phyloP scores from a whole-genome alignment of 2,329 filamentous ascomycete genomes.

The Dactylella cylindrospora region DNA sequence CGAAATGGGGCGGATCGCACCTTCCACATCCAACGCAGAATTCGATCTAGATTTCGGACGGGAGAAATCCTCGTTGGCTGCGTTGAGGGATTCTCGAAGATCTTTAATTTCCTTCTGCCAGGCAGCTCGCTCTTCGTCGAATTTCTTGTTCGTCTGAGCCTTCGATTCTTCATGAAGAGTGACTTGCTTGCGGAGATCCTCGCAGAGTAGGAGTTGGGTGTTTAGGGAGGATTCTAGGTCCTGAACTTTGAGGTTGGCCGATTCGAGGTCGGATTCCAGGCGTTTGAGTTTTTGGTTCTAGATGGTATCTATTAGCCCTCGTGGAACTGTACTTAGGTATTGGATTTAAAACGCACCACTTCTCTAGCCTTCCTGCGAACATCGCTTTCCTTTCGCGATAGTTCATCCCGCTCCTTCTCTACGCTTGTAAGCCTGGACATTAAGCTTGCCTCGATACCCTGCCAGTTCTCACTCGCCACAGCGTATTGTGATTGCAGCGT shows the following conservation, averaged over 20 bases:
- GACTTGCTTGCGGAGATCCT: constrained; percentile 65
- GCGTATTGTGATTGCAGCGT: constrained; percentile 94
- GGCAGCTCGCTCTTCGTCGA: constrained; percentile 67
- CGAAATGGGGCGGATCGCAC: constrained; percentile 23
- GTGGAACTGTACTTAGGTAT: background rate
- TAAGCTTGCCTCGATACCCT: constrained; percentile 86
- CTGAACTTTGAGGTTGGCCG: constrained; percentile 65
- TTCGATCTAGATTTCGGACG: constrained; percentile 35
- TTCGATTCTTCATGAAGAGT: constrained; percentile 51
- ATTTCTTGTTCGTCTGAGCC: constrained; percentile 53
- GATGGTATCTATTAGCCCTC: constrained; percentile 3
- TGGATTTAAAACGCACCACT: constrained; percentile 60
- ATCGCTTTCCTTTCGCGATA: constrained; percentile 77
- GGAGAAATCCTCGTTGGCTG: constrained; percentile 10
- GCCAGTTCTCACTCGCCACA: constrained; percentile 94
- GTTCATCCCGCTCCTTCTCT: constrained; percentile 89
- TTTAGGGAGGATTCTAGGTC: constrained; percentile 65
- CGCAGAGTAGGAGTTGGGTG: constrained; percentile 62
- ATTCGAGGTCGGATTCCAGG: constrained; percentile 81
- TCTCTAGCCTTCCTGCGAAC: constrained; percentile 87
- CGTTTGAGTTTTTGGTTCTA: constrained; percentile 68
- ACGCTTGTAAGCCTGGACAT: constrained; percentile 73
- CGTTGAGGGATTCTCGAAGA: constrained; percentile 9
- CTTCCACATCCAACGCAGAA: constrained; percentile 33
- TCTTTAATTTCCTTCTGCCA: constrained; percentile 52